Conservation (phyloP, 2,329 filamentous ascomycete species). For the Colletotrichum gloeosporioides region DNA sequence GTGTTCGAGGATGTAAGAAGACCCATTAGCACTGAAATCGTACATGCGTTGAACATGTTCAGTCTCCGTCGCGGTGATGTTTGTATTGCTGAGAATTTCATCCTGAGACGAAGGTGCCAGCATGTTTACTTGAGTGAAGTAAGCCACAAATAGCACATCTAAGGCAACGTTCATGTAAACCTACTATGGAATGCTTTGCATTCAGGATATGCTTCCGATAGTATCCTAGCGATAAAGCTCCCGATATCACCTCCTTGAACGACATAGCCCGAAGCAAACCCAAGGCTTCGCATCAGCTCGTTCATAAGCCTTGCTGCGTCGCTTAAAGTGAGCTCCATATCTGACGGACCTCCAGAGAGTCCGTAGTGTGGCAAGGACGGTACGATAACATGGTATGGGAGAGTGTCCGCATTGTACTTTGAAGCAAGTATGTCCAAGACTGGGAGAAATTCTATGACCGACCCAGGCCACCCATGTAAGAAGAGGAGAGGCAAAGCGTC, state of each 20-base stretch:
- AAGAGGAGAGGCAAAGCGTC: constrained; percentile 56
- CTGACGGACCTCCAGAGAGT: constrained; percentile 44
- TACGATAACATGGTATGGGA: constrained; percentile 64
- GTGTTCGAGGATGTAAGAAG: constrained; percentile 57
- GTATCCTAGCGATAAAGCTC: constrained; percentile 44
- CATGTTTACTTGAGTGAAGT: neutral
- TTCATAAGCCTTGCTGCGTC: constrained; percentile 48
- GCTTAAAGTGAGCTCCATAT: constrained; percentile 24
- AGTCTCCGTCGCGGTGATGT: neutral
- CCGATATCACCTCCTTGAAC: constrained; percentile 64
- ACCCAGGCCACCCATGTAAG: constrained; percentile 60
- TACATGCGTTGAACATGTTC: neutral
- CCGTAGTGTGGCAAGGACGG: constrained; percentile 59
- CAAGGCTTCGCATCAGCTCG: constrained; percentile 55
- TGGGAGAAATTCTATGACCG: constrained; percentile 60
- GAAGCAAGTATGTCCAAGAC: constrained; percentile 49
- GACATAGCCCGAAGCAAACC: constrained; percentile 56
- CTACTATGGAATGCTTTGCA: constrained; percentile 48
- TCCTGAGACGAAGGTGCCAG: neutral
- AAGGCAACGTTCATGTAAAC: neutral
- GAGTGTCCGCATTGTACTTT: constrained; percentile 51
- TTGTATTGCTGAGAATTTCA: neutral
- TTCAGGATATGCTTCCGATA: constrained; percentile 44
- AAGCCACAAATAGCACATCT: neutral
- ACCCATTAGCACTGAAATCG: constrained; percentile 34